Conservation (phyloP, 2,329 filamentous ascomycete genomes). For the Fusarium equiseti region DNA sequence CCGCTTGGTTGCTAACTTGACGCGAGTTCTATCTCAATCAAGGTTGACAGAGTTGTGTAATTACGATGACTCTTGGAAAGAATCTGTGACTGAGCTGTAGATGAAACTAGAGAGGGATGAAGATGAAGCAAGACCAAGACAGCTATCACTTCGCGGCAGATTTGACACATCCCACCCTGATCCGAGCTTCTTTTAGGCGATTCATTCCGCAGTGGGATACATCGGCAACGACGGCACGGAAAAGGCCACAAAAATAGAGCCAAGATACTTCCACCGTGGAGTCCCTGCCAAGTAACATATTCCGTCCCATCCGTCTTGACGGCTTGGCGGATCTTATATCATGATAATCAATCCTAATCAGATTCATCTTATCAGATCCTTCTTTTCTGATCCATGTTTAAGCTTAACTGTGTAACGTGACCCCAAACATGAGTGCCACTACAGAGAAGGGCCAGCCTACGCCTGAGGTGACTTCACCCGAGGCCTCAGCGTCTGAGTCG, state of each 20-base stretch:
- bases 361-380: conserved; percentile 7
- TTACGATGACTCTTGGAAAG: fast-evolving
- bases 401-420: background rate
- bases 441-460: background rate
- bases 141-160: background rate
- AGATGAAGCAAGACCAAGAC: too few relatives aligned
- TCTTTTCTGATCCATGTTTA: background rate
- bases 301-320: background rate
- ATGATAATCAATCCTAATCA: conserved; percentile 11
- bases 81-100: background rate
- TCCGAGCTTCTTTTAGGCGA: background rate
- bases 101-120: too few relatives aligned
- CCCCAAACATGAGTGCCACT: background rate
- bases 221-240: background rate
- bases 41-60: background rate
- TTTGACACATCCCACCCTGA: background rate
- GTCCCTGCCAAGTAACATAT: background rate
- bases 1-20: too few relatives aligned
- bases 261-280: background rate
- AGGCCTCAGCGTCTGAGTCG: background rate
- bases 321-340: conserved; percentile 11
- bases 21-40: background rate
- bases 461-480: background rate
- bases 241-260: background rate
- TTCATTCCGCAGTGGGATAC: background rate